These are phyloP conservation scores for Rugosomyces carneus DNA, from an alignment of 1,284 basidiomycete species.

Conservation along the genomic window DNA sequence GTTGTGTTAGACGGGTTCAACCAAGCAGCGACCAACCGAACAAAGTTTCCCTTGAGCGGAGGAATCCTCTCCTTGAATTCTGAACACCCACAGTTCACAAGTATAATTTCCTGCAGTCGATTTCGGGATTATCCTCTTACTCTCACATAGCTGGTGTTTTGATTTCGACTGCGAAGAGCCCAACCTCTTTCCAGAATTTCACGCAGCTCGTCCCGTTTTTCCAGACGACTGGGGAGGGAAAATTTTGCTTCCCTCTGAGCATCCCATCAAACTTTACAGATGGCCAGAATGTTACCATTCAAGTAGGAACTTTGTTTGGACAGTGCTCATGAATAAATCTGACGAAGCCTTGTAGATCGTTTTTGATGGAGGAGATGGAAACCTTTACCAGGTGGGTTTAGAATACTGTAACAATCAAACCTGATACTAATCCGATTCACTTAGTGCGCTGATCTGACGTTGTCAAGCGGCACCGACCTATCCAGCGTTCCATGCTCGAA, in stretches of 20 bases:
- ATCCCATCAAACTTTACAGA: constrained; percentile 44
- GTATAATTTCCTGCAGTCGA: constrained; percentile 28
- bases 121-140: background rate
- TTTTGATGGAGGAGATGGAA: constrained; percentile 61
- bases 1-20: constrained; percentile 44
- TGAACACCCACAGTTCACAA: constrained; percentile 52
- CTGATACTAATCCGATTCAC: background rate
- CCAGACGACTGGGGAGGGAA: constrained; percentile 45
- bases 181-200: constrained; percentile 57
- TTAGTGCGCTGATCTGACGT: constrained; percentile 70
- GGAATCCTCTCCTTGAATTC: constrained; percentile 52
- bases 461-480: constrained; percentile 42
- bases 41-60: constrained; percentile 54
- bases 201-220: constrained; percentile 48
- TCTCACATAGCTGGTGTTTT: constrained; percentile 41
- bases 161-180: constrained; percentile 50
- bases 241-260: constrained; percentile 57
- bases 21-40: constrained; percentile 39
- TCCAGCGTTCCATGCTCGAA: constrained; percentile 29
- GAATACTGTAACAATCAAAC: background rate
- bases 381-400: constrained; percentile 46
- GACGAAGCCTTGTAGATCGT: constrained; percentile 29
- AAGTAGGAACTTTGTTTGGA: constrained; percentile 28
- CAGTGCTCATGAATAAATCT: background rate
- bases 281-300: constrained; percentile 55